phyloP scores from a whole-genome alignment of 306 rosid genomes.

The Ceratonia siliqua region DNA sequence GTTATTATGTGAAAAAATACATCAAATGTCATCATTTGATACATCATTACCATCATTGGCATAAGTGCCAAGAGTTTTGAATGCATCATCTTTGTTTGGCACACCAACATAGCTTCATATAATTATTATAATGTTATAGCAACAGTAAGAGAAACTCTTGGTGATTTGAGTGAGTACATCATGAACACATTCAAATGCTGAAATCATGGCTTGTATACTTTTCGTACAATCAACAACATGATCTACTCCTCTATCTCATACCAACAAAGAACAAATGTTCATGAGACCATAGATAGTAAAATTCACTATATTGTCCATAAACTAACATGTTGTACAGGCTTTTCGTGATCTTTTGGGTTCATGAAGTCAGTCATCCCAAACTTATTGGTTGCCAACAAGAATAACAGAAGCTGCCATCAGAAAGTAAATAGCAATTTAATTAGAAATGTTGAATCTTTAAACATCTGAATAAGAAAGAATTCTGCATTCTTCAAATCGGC shows the following conservation, averaged over 20 bases:
- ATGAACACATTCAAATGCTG: conserved; percentile 94
- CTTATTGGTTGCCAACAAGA: conserved; percentile 66
- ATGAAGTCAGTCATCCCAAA: conserved; percentile 85
- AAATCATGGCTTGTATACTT: conserved; percentile 83
- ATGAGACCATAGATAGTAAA: conserved; percentile 20
- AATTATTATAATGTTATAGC: too few relatives aligned
- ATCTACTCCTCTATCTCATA: conserved; percentile 90
- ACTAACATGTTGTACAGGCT: conserved; percentile 79
- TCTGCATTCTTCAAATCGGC: conserved; percentile 74
- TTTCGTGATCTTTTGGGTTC: conserved; percentile 84
- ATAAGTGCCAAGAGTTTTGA: too few relatives aligned
- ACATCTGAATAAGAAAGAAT: conserved; percentile 9
- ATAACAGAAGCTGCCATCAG: not conserved
- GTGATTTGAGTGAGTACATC: conserved; percentile 48
- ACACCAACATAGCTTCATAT: too few relatives aligned
- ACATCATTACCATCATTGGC: too few relatives aligned
- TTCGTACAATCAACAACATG: conserved; percentile 89
- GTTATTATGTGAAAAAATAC: too few relatives aligned
- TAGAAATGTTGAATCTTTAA: not conserved
- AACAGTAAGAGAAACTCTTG: not conserved
- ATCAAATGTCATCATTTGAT: too few relatives aligned
- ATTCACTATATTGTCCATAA: conserved; percentile 4
- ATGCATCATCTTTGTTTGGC: conserved; percentile 79
- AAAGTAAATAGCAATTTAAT: not conserved
- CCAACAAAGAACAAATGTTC: conserved; percentile 77